phyloP scores from a whole-genome alignment of 306 rosid species.

The Ochetophila trinervis region DNA sequence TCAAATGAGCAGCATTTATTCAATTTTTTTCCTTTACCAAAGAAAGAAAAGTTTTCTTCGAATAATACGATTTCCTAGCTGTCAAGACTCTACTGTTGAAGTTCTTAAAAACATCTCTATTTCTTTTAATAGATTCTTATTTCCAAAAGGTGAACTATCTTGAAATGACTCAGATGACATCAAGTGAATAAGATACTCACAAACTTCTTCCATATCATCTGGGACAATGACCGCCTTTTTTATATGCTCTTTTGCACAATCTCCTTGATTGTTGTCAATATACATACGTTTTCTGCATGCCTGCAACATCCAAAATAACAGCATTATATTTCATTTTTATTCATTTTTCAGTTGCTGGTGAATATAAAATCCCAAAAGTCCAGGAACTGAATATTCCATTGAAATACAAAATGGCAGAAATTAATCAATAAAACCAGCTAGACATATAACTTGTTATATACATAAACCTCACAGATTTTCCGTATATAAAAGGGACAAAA shows the following conservation, averaged over 20 bases:
- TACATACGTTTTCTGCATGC: slow-evolving; percentile 59
- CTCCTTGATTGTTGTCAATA: slow-evolving; percentile 34
- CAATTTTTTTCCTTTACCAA: too few relatives aligned
- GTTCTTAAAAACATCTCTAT: slow-evolving; percentile 59
- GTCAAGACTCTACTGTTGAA: slow-evolving; percentile 37
- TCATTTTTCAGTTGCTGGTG: too few relatives aligned
- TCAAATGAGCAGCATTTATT: too few relatives aligned
- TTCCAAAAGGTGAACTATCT: slow-evolving; percentile 31
- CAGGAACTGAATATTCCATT: background rate
- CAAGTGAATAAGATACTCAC: slow-evolving; percentile 56
- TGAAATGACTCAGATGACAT: slow-evolving; percentile 51
- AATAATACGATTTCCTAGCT: slow-evolving; percentile 12
- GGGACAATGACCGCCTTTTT: slow-evolving; percentile 34
- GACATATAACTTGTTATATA: background rate
- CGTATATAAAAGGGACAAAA: background rate
- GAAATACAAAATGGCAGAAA: too few relatives aligned
- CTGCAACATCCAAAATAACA: slow-evolving; percentile 38
- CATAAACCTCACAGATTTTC: background rate
- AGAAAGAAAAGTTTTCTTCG: too few relatives aligned
- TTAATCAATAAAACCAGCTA: background rate
- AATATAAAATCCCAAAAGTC: background rate
- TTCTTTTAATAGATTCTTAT: slow-evolving; percentile 51
- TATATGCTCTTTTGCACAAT: slow-evolving; percentile 27
- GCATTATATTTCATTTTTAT: too few relatives aligned
- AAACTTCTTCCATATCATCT: slow-evolving; percentile 48